Percentiles rank a stretch among this genome's conserved stretches.
Evolutionary conservation across 768 basidiomycete genomes (phyloP).

Genomic region (Rhodotorula babjevae): DNA sequence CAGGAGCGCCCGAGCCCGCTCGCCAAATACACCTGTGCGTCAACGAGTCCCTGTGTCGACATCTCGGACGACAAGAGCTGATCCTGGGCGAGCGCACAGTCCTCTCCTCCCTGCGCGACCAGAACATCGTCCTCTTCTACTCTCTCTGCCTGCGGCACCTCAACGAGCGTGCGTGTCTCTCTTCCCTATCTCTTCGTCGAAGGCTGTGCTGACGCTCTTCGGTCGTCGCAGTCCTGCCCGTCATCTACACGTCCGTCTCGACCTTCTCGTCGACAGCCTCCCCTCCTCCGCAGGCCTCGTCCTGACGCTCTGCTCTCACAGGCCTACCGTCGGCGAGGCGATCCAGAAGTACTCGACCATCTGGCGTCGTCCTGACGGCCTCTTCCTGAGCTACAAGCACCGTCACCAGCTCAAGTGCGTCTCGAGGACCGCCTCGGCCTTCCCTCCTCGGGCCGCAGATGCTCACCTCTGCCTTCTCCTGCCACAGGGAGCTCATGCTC

Average conservation of each 20-base stretch:
- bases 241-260: conserved; percentile 58
- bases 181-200: conserved; percentile 42
- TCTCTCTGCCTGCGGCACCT: conserved; percentile 59
- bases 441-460: no score
- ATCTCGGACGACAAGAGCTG: background rate
- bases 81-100: conserved; percentile 8
- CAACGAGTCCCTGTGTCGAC: background rate
- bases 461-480: background rate
- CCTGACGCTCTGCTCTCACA: conserved; percentile 1
- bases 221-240: conserved; percentile 46
- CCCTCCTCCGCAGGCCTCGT: no score
- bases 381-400: conserved; percentile 58
- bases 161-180: conserved; percentile 53
- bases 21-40: conserved; percentile 34
- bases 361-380: conserved; percentile 69
- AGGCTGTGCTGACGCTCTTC: conserved; percentile 43
- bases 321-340: conserved; percentile 24
- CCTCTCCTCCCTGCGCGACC: conserved; percentile 56
- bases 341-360: conserved; percentile 71
- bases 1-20: conserved; percentile 13
- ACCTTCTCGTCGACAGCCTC: background rate
- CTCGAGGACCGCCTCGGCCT: background rate
- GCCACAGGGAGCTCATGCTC: conserved; percentile 14
- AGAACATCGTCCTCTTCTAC: conserved; percentile 75
- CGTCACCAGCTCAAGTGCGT: conserved; percentile 61